Percentiles rank a stretch among this genome's conserved stretches.
phyloP scores from a whole-genome alignment of 2,329 filamentous ascomycete species.

The Pezicula radicicola region DNA sequence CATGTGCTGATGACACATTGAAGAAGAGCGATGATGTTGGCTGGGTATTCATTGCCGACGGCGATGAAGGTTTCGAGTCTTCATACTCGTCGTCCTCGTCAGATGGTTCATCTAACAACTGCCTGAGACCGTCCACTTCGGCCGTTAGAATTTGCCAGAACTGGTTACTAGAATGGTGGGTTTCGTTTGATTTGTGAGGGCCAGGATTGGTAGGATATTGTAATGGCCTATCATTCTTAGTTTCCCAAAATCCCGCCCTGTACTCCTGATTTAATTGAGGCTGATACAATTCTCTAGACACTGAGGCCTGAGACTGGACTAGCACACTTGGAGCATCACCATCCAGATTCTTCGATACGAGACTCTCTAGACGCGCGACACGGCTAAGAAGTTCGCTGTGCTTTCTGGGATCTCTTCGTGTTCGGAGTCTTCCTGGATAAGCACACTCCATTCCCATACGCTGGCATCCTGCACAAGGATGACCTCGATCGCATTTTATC shows the following conservation, averaged over 20 bases:
- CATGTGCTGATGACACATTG: not conserved
- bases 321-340: not conserved
- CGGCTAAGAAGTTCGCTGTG: not conserved
- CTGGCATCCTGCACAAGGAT: not conserved
- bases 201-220: not conserved
- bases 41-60: not conserved
- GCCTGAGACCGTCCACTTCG: not conserved
- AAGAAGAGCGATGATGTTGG: not conserved
- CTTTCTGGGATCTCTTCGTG: not conserved
- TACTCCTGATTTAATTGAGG: not conserved
- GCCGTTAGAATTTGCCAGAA: not conserved
- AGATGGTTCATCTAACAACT: not conserved
- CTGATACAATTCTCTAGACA: not conserved
- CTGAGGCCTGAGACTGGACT: not conserved
- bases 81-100: not conserved
- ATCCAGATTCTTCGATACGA: not conserved
- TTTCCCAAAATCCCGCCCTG: not conserved
- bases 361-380: not conserved
- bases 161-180: not conserved
- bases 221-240: not conserved
- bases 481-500: not conserved
- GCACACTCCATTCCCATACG: not conserved
- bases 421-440: not conserved
- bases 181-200: conserved; percentile 1
- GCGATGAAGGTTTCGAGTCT: not conserved